Evolutionary conservation across 345 rosid species (phyloP), one percentile per base, ranked within the genome.

Genomic region (Cardiospermum halicacabum): DNA sequence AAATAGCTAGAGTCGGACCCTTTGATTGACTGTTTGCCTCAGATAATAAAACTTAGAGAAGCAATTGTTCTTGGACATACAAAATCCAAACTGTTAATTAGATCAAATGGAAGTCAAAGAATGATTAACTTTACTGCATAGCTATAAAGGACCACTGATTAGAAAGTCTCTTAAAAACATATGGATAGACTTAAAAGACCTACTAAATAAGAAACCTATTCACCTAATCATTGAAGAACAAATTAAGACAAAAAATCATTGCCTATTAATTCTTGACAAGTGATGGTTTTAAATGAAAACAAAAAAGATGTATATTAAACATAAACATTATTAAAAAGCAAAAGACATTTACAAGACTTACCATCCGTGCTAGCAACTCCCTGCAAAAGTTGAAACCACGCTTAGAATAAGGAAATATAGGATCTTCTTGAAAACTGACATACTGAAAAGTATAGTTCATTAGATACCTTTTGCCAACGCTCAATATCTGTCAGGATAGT

Each of bases 321-420:
- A n/a, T 32, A 26, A 66, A 30, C 40, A 1, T 28, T 3, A 60
- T 50, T 12, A 24, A 42, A 10, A 18, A 54, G 37, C 22, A 47
- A 59, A 22, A 50, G 12, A 45, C 66, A 65, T 50, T 65, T 32
- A 59, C 36, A 36, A 61, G 64, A 66, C 83, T 80, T 79, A 90
- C 98, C 92, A 78, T 93, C 98, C 53, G 90, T 83, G 77, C 97
- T 88, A 28, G 98, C 98, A 63, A 93, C 96, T 73, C 98, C 98
- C 98, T 93, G 94, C 73, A 81, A 59, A 74, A 13, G 39, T 47
- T 47, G 40, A 67, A 51, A 63, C 24, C 24, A 51, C 11, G 45
- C 64, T 53, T 19, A 69, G 67, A 77, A 48, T 66, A 72, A 30
- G 71, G 61, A 64, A 81, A 45, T 42, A 58, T 22, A n/a, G 50